Evolutionary conservation across 2,329 filamentous ascomycete genomes (phyloP).

Genomic region (Westerdykella ornata): DNA sequence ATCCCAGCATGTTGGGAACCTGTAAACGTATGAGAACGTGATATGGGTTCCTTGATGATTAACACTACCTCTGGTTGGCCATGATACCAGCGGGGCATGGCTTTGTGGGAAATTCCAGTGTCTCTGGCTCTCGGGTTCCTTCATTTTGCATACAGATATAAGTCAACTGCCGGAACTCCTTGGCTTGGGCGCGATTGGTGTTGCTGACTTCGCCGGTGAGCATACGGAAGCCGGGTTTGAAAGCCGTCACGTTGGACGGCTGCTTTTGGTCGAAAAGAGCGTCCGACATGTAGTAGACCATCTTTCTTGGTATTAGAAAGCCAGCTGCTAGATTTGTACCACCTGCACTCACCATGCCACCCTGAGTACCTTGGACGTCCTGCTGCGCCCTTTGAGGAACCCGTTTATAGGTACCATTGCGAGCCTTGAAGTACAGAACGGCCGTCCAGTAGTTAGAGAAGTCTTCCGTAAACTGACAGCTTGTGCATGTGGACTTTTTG

Average conservation of each 20-base stretch:
- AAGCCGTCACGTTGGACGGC: slow-evolving; percentile 38
- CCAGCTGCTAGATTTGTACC: no score
- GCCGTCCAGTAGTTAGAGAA: slow-evolving; percentile 34
- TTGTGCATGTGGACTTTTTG: slow-evolving; percentile 38
- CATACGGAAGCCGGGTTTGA: slow-evolving; percentile 44
- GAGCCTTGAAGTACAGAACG: slow-evolving; percentile 23
- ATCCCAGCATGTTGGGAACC: slow-evolving; percentile 27
- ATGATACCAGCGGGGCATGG: slow-evolving; percentile 24
- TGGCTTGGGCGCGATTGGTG: slow-evolving; percentile 17
- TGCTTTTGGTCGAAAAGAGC: slow-evolving; percentile 26
- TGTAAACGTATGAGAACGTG: no score
- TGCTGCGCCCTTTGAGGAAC: slow-evolving; percentile 38
- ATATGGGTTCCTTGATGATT: background rate
- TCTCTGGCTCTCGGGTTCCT: slow-evolving; percentile 21
- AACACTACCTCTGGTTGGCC: slow-evolving; percentile 14
- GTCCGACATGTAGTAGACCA: slow-evolving; percentile 44
- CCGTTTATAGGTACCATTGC: slow-evolving; percentile 37
- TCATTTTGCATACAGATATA: slow-evolving; percentile 29
- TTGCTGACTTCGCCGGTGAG: slow-evolving; percentile 39
- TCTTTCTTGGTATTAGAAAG: slow-evolving; percentile 15
- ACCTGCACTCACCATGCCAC: slow-evolving; percentile 27
- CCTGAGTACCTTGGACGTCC: slow-evolving; percentile 40
- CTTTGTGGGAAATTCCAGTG: slow-evolving; percentile 17
- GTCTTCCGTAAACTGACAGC: slow-evolving; percentile 41
- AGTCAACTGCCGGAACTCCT: slow-evolving; percentile 28